phyloP scores from a whole-genome alignment of 2,329 filamentous ascomycete genomes.

The Aspergillus calidoustus region DNA sequence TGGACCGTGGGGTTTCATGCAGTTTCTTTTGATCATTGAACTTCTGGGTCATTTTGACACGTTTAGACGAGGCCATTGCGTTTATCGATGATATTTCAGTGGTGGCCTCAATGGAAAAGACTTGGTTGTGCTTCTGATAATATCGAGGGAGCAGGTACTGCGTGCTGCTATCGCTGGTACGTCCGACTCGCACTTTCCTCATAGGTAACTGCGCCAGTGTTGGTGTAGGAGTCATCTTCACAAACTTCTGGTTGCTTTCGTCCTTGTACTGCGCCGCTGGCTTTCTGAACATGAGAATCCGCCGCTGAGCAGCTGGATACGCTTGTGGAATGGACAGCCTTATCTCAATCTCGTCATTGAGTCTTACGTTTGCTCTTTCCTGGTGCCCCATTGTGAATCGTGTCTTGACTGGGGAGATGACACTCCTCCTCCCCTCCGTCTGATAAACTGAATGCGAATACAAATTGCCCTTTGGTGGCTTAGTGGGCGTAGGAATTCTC shows the following conservation, averaged over 20 bases:
- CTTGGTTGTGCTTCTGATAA: not conserved
- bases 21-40: constrained; percentile 12
- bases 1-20: not conserved
- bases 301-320: not conserved
- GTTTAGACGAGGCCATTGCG: constrained; percentile 8
- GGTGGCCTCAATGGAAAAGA: not conserved
- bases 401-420: constrained; percentile 19
- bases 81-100: not conserved
- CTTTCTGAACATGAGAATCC: not conserved
- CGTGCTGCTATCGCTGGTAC: not conserved
- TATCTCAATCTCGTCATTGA: not conserved
- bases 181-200: not conserved
- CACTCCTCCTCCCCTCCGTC: constrained; percentile 22
- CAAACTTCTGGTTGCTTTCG: not conserved
- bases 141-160: not conserved
- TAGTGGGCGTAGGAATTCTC: constrained; percentile 22
- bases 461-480: constrained; percentile 8
- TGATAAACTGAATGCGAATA: constrained; percentile 23
- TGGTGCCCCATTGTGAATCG: not conserved
- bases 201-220: not conserved
- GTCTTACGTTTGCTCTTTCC: not conserved
- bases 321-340: not conserved
- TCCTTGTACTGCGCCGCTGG: not conserved
- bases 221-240: not conserved
- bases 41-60: constrained; percentile 6